These are phyloP conservation scores for Boletales sp. DNA, from an alignment of 768 basidiomycete species.

Conservation along the genomic window DNA sequence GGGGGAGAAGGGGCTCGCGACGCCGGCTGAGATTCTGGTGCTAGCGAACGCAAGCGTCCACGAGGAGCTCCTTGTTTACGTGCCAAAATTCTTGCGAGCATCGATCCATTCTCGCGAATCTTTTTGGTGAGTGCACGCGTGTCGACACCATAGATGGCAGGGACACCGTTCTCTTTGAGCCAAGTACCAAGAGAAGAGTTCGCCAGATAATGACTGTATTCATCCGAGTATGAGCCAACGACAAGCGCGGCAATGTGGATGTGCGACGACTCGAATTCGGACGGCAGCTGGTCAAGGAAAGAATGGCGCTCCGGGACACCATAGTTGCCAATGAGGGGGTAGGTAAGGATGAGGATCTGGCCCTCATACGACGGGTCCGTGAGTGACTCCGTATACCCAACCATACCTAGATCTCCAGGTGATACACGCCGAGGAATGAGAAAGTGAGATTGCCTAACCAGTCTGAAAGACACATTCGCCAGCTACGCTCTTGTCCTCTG, in stretches of 20 bases:
- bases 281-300: slow-evolving; percentile 53
- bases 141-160: slow-evolving; percentile 94
- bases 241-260: slow-evolving; percentile 93
- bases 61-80: slow-evolving; percentile 47
- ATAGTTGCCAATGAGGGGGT: slow-evolving; percentile 96
- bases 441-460: slow-evolving; percentile 50
- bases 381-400: slow-evolving; percentile 96
- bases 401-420: slow-evolving; percentile 72
- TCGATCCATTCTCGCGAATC: slow-evolving; percentile 90
- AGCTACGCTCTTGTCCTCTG: slow-evolving; percentile 82
- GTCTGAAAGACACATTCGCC: slow-evolving; percentile 99
- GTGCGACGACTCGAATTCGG: slow-evolving; percentile 89
- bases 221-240: slow-evolving; percentile 89
- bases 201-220: slow-evolving; percentile 94
- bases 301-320: slow-evolving; percentile 77
- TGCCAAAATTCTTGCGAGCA: slow-evolving; percentile 83
- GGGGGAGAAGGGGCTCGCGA: slow-evolving; percentile 55
- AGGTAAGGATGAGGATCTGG: slow-evolving; percentile 96
- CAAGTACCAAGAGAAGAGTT: slow-evolving; percentile 82
- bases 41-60: slow-evolving; percentile 33
- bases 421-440: slow-evolving; percentile 8
- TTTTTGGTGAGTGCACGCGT: slow-evolving; percentile 96
- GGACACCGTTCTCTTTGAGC: slow-evolving; percentile 93
- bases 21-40: slow-evolving; percentile 36
- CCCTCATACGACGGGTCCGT: slow-evolving; percentile 99